These are phyloP conservation scores for Pelargonium myrrhifolium DNA, from an alignment of 441 rosid genomes.

Conservation along the genomic window DNA sequence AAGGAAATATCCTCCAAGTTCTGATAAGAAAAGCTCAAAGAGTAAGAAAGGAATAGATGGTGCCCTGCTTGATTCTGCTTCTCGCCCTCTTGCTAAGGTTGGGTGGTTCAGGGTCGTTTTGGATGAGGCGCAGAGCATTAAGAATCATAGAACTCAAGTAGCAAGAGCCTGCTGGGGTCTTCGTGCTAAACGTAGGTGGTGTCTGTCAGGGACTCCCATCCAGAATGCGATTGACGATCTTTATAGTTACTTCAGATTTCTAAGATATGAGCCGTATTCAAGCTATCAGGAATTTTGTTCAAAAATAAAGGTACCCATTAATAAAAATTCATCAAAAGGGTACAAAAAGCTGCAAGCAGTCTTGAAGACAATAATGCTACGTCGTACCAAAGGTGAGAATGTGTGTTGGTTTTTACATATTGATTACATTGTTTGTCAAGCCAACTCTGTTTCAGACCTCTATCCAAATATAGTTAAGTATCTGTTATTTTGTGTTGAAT, in stretches of 20 bases:
- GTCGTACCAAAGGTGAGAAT: constrained; percentile 81
- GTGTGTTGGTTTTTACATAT: not conserved
- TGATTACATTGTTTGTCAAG: not conserved
- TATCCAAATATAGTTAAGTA: not conserved
- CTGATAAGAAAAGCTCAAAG: constrained; percentile 37
- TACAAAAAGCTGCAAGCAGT: constrained; percentile 73
- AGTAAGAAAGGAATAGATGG: constrained; percentile 43
- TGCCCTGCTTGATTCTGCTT: constrained; percentile 34
- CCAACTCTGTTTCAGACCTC: not conserved
- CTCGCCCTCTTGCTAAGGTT: constrained; percentile 83
- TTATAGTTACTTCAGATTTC: constrained; percentile 90
- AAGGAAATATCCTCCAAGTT: constrained; percentile 47
- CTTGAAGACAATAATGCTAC: constrained; percentile 81
- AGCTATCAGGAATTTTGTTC: constrained; percentile 51
- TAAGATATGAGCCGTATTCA: constrained; percentile 72
- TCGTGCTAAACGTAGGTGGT: constrained; percentile 93
- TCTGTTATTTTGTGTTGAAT: not conserved
- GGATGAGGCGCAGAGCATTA: constrained; percentile 95
- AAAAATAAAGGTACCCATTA: constrained; percentile 55
- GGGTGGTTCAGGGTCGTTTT: constrained; percentile 85
- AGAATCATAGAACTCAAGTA: constrained; percentile 82
- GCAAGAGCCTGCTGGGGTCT: constrained; percentile 98
- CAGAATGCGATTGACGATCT: constrained; percentile 91
- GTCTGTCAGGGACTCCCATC: constrained; percentile 93
- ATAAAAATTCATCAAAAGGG: constrained; percentile 49